Evolutionary conservation across 768 basidiomycete species (phyloP), one percentile per base, ranked within the genome.

Genomic region (Tulasnella sp.): DNA sequence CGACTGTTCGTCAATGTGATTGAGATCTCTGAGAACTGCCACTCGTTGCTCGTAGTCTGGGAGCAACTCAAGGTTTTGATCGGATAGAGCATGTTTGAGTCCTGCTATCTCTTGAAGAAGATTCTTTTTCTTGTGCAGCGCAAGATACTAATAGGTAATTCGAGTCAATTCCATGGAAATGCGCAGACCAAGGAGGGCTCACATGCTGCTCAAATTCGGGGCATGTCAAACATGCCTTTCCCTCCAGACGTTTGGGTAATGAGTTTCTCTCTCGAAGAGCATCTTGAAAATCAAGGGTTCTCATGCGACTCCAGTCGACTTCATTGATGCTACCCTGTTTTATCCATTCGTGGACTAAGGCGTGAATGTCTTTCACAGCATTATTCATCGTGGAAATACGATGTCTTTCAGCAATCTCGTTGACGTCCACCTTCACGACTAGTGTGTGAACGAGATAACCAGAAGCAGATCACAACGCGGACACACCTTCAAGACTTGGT

Each of bases 1-100:
- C 28, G 88, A 84, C 59, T 96, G 90, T 53, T 92, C 87, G 62
- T 98, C 83, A 60, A 99, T 87, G 63, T 98, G 95, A 56, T 85
- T 80, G 20, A 99, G 73, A 39, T 86, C 85, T 60, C 90, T 81
- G 37, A 99, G 71, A 3, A 98, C 93, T 34, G 77, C 80, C 29
- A 98, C 81, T 24, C 93, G 73, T 61, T 92, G 89, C 63, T 98
- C 89, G 64, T 98, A 99, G 63, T 99, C 95, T 5, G 95, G 95
- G 29, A 98, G 75, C 15, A 98, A 75, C 61, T 95, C 95, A 53
- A 98, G 69, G 62, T 99, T 99, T 63, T 99, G 90, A 61, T 96
- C 95, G 3, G 92, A 96, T 25, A 98, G 78, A 2, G 83, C 81
- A 35, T 84, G 70, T 60, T 86, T 91, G 48, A 99, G 72, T 29